These are phyloP conservation scores for Candida anutae DNA, from an alignment of 1,139 yeast species.

Conservation along the genomic window DNA sequence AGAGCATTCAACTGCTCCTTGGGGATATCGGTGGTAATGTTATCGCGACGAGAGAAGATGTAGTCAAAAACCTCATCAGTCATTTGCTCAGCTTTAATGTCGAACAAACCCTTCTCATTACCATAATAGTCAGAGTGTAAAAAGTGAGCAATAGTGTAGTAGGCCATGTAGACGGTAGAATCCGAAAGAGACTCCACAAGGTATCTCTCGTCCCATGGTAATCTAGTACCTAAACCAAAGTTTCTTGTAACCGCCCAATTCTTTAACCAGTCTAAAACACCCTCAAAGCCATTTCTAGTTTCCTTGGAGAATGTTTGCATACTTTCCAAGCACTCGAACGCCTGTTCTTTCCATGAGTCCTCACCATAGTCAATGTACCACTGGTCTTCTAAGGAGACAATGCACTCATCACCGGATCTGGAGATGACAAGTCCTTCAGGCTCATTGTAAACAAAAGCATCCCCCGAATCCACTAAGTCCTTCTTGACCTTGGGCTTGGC, in stretches of 20 bases:
- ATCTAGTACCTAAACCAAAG: constrained; percentile 89
- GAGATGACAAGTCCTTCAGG: constrained; percentile 88
- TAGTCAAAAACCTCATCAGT: constrained; percentile 93
- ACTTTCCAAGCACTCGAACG: constrained; percentile 67
- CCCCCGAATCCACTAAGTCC: constrained; percentile 68
- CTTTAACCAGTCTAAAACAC: constrained; percentile 92
- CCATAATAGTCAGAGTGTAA: constrained; percentile 88
- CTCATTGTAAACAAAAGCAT: constrained; percentile 87
- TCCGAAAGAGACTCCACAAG: constrained; percentile 94
- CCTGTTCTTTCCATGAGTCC: constrained; percentile 79
- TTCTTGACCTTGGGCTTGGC: constrained; percentile 86
- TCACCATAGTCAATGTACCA: constrained; percentile 99
- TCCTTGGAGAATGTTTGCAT: constrained; percentile 82
- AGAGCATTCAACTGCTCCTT: constrained; percentile 56
- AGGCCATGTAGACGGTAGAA: constrained; percentile 94
- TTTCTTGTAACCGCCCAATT: constrained; percentile 99
- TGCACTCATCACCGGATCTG: constrained; percentile 95
- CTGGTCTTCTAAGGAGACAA: constrained; percentile 96
- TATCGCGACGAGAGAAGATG: constrained; percentile 69
- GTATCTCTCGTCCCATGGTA: constrained; percentile 96
- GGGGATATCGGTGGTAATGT: constrained; percentile 55
- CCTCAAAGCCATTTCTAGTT: constrained; percentile 88
- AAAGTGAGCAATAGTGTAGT: constrained; percentile 83
- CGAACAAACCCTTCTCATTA: constrained; percentile 59
- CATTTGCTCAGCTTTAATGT: constrained; percentile 75